Percentiles rank a stretch among this genome's conserved stretches.
Evolutionary conservation across 2,329 filamentous ascomycete species (phyloP).

Genomic region (Fusarium scirpi): DNA sequence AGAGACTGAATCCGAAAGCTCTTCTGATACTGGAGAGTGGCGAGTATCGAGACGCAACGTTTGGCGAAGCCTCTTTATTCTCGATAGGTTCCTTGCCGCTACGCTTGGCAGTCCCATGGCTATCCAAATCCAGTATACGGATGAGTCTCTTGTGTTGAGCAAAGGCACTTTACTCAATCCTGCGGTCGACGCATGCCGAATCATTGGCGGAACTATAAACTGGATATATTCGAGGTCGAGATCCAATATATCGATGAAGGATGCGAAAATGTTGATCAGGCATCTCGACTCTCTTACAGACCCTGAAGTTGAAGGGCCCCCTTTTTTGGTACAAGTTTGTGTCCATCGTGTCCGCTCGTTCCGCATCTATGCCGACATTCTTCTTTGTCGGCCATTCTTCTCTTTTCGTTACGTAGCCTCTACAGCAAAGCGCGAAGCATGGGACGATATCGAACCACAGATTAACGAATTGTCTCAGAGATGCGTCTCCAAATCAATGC

Average conservation of each 20-base stretch:
- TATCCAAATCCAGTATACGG: slow-evolving; percentile 71
- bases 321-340: slow-evolving; percentile 68
- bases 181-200: slow-evolving; percentile 67
- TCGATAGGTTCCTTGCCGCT: slow-evolving; percentile 73
- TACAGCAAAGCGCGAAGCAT: slow-evolving; percentile 38
- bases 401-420: slow-evolving; percentile 64
- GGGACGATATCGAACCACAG: slow-evolving; percentile 32
- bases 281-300: slow-evolving; percentile 56
- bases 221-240: slow-evolving; percentile 70
- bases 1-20: slow-evolving; percentile 68
- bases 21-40: slow-evolving; percentile 55
- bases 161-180: slow-evolving; percentile 60
- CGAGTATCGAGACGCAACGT: slow-evolving; percentile 64
- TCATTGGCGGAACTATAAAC: slow-evolving; percentile 69
- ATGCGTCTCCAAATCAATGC: slow-evolving; percentile 40
- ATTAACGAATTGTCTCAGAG: slow-evolving; percentile 63
- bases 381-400: slow-evolving; percentile 74
- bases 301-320: slow-evolving; percentile 57
- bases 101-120: slow-evolving; percentile 71
- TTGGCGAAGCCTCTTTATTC: slow-evolving; percentile 73
- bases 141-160: slow-evolving; percentile 53
- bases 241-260: slow-evolving; percentile 67
- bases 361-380: slow-evolving; percentile 71
- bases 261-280: slow-evolving; percentile 67
- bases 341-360: slow-evolving; percentile 72